Base-by-base conservation (phyloP, 1,284 basidiomycete genomes). In the Fomes fomentarius region DNA sequence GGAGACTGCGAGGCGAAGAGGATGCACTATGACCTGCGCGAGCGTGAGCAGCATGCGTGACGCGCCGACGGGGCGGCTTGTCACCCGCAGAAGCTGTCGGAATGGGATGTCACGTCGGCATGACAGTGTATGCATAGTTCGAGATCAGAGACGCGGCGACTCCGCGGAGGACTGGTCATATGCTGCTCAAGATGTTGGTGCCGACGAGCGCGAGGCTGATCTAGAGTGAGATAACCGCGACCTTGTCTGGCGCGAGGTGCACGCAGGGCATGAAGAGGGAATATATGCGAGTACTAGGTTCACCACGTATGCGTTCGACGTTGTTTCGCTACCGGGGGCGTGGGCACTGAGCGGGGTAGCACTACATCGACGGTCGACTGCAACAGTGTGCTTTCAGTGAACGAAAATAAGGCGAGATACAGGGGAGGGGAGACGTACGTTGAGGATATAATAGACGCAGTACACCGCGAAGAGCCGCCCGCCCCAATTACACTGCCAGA, bases 1-100 rank as follows among this genome's bases (percentile, higher is more conserved):
- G 1, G 14, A 15, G 9, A 6, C 7, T 11, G 19, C 11, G 19
- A 28, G 4, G 33, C n/a, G 24, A 6, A 7, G 3, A 47, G 47
- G 49, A 65, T 76, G 26, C 63, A 89, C 89, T 89, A 92, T 91
- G 39, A 92, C 75, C 65, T 92, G 89, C 8, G 89, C 85, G 14
- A 92, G 76, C 14, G 89, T 69, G 30, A 92, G 79, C 24, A 91
- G 66, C 79, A 91, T 85, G 42, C 91, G 69, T 2, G 86, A 87
- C 11, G 87, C 84, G 30, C 85, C 84, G 5, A 87, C 73, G 50
- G 79, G 88, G 24, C 82, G 76, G 61, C 84, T 88, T 15, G 86
- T 85, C 4, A 89, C 80, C 42, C 80, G 79, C 31, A 90, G 73
- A 0, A 77, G 77, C 85, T 87, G 34, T 17, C 10, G 41, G n/a